Evolutionary conservation across 495 filamentous ascomycete genomes (phyloP), one percentile per base, ranked within the genome.

Genomic region (Aspergillus cavernicola): DNA sequence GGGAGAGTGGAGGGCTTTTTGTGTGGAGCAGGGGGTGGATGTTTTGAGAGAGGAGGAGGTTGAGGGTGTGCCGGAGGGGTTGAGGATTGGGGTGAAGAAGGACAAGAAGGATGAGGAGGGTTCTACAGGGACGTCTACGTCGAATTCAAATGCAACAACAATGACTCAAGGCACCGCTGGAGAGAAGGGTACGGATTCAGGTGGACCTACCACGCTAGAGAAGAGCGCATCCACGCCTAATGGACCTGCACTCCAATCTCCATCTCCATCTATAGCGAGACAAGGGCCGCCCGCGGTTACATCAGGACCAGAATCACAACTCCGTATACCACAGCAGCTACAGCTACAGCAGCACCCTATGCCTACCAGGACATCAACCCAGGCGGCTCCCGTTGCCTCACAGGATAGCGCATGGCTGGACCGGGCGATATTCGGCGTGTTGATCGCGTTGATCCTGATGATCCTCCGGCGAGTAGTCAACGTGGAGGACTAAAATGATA

Each of bases 1-100:
- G 56, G 63, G 58, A 46, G 86, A 85, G 72, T 78, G 82, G 60
- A 83, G 84, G 68, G 81, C 74, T 54, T 66, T 64, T 36, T 83
- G 77, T 58, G 59, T 63, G 57, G 80, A 83, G 67, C 66, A 69
- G 54, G 79, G 79, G 38, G 69, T 72, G 11, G 70, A 69, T 46
- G 69, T 73, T 39, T 67, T 42, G 16, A 67, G 66, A 64, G 55
- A 70, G 66, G 54, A 62, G 52, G 78, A 77, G 63, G 64, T 64
- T 51, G 72, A 77, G 50, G 67, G 19, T 10, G 39, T 44, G 32
- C 45, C 75, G 12, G 76, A 75, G 42, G 76, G 75, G 56, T 58
- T 83, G 59, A 64, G 65, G 49, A 55, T 81, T 53, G 70, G 66
- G 10, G 78, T 76, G 63, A 65, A 65, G 44, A 72, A 77, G 54